A percentile compares a stretch with the other conserved stretches of the same genome.
Conservation (phyloP, 371 early-diverging fungal genomes). For the Lichtheimia hyalospora region DNA sequence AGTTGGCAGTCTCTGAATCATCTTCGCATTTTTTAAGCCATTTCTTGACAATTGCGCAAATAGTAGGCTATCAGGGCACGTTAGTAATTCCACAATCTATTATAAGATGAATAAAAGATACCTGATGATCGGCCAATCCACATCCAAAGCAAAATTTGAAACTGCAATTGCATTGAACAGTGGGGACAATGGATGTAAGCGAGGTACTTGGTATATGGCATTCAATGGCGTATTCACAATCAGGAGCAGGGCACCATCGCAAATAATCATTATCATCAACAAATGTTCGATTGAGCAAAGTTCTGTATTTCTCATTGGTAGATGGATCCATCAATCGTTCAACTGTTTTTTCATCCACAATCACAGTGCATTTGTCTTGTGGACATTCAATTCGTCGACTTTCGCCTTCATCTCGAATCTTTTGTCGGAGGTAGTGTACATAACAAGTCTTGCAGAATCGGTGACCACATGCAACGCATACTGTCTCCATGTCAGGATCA, state of each 20-base stretch:
- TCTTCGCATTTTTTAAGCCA: constrained; percentile 97
- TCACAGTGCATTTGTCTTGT: constrained; percentile 72
- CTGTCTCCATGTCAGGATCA: constrained; percentile 54
- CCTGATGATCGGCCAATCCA: constrained; percentile 83
- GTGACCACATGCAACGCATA: constrained; percentile 83
- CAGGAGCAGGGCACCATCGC: constrained; percentile 95
- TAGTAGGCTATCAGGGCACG: constrained; percentile 58
- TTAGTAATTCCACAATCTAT: not conserved
- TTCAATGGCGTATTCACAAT: constrained; percentile 93
- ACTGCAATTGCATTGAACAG: constrained; percentile 85
- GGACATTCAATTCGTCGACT: constrained; percentile 85
- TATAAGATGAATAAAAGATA: not conserved
- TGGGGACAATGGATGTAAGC: constrained; percentile 78
- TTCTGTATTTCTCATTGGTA: constrained; percentile 67
- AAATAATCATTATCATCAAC: constrained; percentile 83
- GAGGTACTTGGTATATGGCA: constrained; percentile 75
- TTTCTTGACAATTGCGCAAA: constrained; percentile 81
- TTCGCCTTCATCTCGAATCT: constrained; percentile 88
- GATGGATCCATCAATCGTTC: constrained; percentile 56
- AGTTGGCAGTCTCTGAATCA: constrained; percentile 97
- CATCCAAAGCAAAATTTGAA: constrained; percentile 93
- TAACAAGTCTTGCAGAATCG: constrained; percentile 88
- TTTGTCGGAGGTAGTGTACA: constrained; percentile 76
- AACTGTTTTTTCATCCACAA: constrained; percentile 83
- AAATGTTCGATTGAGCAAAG: constrained; percentile 80